A percentile compares a stretch with the other conserved stretches of the same genome.
Conservation (phyloP, 2,329 filamentous ascomycete genomes). For the Malbranchea zuffiana region DNA sequence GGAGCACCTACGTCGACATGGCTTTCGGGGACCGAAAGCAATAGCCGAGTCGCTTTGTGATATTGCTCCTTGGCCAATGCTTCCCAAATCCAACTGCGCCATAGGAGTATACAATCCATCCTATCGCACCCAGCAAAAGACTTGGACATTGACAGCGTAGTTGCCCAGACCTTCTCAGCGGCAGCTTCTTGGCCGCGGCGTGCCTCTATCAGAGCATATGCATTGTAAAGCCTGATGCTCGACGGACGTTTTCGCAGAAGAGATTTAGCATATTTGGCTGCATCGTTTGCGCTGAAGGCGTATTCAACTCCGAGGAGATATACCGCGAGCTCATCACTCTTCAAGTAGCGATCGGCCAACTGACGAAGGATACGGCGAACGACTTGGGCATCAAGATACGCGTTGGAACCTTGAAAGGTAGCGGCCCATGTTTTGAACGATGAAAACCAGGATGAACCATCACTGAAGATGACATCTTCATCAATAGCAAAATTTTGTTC, state of each 20-base stretch:
- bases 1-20: conserved; percentile 24
- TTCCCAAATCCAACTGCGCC: conserved; percentile 57
- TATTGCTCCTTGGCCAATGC: conserved; percentile 42
- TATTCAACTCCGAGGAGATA: conserved; percentile 62
- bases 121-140: conserved; percentile 28
- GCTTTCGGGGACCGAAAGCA: conserved; percentile 32
- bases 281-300: conserved; percentile 41
- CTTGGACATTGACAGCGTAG: conserved; percentile 52
- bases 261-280: conserved; percentile 60
- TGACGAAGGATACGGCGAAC: conserved; percentile 46
- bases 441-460: conserved; percentile 39
- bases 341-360: conserved; percentile 38
- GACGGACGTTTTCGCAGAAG: conserved; percentile 59
- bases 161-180: conserved; percentile 54
- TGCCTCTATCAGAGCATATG: conserved; percentile 63
- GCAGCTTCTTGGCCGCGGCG: conserved; percentile 46
- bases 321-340: conserved; percentile 48
- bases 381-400: conserved; percentile 37
- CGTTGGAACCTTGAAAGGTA: conserved; percentile 17
- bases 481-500: conserved; percentile 33
- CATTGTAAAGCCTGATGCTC: conserved; percentile 61
- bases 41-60: conserved; percentile 26
- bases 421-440: conserved; percentile 26
- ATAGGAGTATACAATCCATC: conserved; percentile 38
- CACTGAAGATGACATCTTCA: conserved; percentile 45